Evolutionary conservation across 225 moss, liverwort and hornwort genomes (phyloP).

Genomic region (Physcomitrium patens): DNA sequence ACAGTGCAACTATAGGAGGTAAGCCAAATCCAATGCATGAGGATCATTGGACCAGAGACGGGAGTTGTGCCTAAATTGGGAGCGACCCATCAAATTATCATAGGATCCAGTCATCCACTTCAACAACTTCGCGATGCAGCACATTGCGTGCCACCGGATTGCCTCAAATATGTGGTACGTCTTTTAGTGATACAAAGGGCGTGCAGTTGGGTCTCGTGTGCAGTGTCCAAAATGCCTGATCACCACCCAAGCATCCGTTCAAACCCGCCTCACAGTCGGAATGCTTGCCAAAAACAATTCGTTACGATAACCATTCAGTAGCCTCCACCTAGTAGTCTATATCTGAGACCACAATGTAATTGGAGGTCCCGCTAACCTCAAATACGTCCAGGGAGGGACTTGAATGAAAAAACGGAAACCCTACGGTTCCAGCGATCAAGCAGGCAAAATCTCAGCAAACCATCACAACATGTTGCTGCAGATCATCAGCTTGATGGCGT

Average conservation of each 20-base stretch:
- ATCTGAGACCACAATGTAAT: slow-evolving; percentile 12
- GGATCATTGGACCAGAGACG: no score
- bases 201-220: slow-evolving; percentile 20
- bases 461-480: slow-evolving; percentile 39
- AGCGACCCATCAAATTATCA: no score
- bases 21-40: no score
- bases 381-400: slow-evolving; percentile 2
- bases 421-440: background rate
- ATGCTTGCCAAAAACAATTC: slow-evolving; percentile 39
- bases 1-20: no score
- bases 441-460: background rate
- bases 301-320: slow-evolving; percentile 14
- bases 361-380: background rate
- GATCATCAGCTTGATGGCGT: slow-evolving; percentile 85
- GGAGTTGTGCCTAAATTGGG: no score
- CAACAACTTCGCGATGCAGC: background rate
- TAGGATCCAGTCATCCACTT: background rate
- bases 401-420: background rate
- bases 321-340: background rate
- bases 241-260: slow-evolving; percentile 20
- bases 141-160: slow-evolving; percentile 7
- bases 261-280: slow-evolving; percentile 22
- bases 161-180: slow-evolving; percentile 21
- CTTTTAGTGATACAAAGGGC: slow-evolving; percentile 46
- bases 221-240: slow-evolving; percentile 14